phyloP scores from a whole-genome alignment of 257 asterid genomes.

The Galeopsis tetrahit region DNA sequence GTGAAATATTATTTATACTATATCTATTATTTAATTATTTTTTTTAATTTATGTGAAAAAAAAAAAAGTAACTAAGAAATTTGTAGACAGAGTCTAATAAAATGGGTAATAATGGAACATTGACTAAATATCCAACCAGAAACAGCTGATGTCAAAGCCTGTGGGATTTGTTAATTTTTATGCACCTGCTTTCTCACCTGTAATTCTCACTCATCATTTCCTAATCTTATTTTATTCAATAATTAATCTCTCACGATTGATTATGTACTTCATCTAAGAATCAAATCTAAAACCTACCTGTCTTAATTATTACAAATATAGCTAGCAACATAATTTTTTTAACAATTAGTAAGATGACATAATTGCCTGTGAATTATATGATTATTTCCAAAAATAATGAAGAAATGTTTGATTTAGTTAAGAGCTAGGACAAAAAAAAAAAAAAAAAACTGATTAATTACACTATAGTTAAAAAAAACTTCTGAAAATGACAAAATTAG shows the following conservation, averaged over 20 bases:
- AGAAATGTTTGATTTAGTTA: background rate
- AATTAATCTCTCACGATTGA: background rate
- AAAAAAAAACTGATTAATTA: background rate
- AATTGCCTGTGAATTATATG: background rate
- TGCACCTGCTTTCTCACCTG: background rate
- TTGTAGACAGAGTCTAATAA: too few species aligned
- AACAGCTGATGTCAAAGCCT: slow-evolving; percentile 45
- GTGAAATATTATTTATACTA: too few species aligned
- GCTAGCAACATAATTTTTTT: background rate
- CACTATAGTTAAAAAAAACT: background rate
- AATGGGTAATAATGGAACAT: background rate
- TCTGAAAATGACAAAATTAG: background rate
- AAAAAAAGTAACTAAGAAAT: too few species aligned
- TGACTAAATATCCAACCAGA: slow-evolving; percentile 22
- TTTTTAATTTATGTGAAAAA: too few species aligned
- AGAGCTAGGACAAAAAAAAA: background rate
- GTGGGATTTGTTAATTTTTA: slow-evolving; percentile 13
- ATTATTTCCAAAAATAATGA: background rate
- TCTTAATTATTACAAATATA: slow-evolving; percentile 18
- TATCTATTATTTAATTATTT: too few species aligned
- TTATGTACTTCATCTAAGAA: slow-evolving; percentile 12
- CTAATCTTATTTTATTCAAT: background rate
- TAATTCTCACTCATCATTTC: background rate
- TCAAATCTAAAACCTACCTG: background rate
- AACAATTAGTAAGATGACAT: background rate